Percentiles rank a stretch among this genome's conserved stretches.
phyloP scores from a whole-genome alignment of 2,329 filamentous ascomycete genomes.

The Colletotrichum lentis region DNA sequence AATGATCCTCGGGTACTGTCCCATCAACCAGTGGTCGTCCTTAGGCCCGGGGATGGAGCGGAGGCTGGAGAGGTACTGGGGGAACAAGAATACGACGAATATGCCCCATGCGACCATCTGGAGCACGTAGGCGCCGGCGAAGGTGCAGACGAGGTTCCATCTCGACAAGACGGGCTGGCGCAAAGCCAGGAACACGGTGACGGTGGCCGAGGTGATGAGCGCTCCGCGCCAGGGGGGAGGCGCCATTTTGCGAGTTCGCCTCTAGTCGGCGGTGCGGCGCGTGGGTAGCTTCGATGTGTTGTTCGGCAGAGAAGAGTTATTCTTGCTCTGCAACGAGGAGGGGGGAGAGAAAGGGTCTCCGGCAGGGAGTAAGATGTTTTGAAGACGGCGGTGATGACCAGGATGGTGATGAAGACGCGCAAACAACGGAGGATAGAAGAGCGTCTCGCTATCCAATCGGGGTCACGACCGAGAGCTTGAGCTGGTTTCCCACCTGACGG shows the following conservation, averaged over 20 bases:
- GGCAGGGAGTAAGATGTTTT: too few relatives aligned
- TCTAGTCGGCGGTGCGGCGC: conserved; percentile 1
- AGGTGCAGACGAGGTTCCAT: conserved; percentile 46
- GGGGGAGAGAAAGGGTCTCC: not conserved
- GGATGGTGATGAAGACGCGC: too few relatives aligned
- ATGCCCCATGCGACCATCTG: conserved; percentile 49
- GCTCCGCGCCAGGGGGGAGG: conserved; percentile 31
- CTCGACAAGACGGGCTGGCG: conserved; percentile 43
- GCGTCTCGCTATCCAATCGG: too few relatives aligned
- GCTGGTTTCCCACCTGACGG: too few relatives aligned
- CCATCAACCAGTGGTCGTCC: conserved; percentile 56
- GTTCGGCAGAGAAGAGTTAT: not conserved
- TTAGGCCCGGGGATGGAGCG: conserved; percentile 56
- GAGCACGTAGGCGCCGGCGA: conserved; percentile 48
- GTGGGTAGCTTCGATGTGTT: not conserved
- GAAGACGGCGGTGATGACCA: too few relatives aligned
- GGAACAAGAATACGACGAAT: conserved; percentile 59
- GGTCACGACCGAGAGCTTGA: too few relatives aligned
- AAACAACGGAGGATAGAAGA: too few relatives aligned
- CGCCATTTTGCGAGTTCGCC: conserved; percentile 16
- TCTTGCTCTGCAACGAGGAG: not conserved
- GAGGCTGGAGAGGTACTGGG: conserved; percentile 59
- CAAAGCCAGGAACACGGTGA: conserved; percentile 26
- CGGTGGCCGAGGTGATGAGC: conserved; percentile 23
- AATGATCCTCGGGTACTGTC: conserved; percentile 56